Conservation (phyloP, 768 basidiomycete species). For the Boletales sp. region DNA sequence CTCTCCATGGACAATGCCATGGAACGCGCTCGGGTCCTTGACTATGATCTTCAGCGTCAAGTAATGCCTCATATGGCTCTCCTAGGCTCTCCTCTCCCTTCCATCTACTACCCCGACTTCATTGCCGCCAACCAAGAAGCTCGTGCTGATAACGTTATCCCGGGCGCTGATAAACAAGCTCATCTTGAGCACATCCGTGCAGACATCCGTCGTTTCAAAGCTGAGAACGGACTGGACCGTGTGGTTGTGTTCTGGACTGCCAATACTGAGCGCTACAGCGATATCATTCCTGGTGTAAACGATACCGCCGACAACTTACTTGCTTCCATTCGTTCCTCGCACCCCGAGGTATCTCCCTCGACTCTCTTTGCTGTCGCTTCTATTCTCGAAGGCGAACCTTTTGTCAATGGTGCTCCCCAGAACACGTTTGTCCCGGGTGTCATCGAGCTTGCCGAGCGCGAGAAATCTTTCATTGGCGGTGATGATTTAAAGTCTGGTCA, state of each 20-base stretch:
- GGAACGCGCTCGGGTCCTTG: constrained; percentile 88
- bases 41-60: constrained; percentile 96
- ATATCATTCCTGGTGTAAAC: constrained; percentile 91
- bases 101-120: constrained; percentile 96
- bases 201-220: constrained; percentile 95
- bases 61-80: constrained; percentile 81
- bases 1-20: constrained; percentile 86
- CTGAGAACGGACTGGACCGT: constrained; percentile 75
- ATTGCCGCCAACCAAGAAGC: constrained; percentile 97
- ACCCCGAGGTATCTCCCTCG: constrained; percentile 94
- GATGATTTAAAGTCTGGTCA: constrained; percentile 98
- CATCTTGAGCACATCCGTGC: constrained; percentile 90
- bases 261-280: constrained; percentile 97
- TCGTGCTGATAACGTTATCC: constrained; percentile 90
- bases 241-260: constrained; percentile 98
- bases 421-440: constrained; percentile 98
- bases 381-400: constrained; percentile 92
- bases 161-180: constrained; percentile 80
- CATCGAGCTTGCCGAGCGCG: constrained; percentile 86
- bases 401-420: constrained; percentile 97
- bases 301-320: constrained; percentile 90
- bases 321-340: constrained; percentile 74
- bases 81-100: constrained; percentile 82
- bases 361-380: constrained; percentile 94
- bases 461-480: constrained; percentile 91